These are phyloP conservation scores for Citrus glauca DNA, from an alignment of 345 rosid species.

Conservation along the genomic window DNA sequence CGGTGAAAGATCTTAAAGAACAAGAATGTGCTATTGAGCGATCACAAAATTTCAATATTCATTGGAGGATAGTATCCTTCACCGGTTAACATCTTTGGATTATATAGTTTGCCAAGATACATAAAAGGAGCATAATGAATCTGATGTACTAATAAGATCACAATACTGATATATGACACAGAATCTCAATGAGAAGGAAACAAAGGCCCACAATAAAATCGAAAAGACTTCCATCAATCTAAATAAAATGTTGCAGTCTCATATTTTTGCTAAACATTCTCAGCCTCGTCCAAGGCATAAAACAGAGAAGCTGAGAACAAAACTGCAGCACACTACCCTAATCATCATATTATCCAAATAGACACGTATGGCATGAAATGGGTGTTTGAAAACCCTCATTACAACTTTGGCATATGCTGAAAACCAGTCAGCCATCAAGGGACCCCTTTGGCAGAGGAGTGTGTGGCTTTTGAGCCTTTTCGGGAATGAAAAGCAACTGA, in stretches of 20 bases:
- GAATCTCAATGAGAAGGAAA: not conserved
- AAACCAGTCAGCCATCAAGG: not conserved
- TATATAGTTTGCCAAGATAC: not conserved
- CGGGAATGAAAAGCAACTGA: not conserved
- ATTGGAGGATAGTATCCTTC: not conserved
- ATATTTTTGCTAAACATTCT: not conserved
- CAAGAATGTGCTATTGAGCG: not conserved
- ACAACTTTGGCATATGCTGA: not conserved
- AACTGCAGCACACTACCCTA: not conserved
- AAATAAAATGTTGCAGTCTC: not conserved
- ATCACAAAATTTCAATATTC: not conserved
- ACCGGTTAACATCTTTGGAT: not conserved
- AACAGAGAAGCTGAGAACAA: slow-evolving; percentile 1
- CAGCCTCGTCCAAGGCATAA: not conserved
- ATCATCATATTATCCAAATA: not conserved
- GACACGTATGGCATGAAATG: not conserved
- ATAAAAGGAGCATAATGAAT: not conserved
- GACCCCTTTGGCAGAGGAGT: slow-evolving; percentile 7
- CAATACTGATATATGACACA: not conserved
- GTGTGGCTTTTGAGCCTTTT: not conserved
- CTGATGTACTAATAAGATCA: not conserved
- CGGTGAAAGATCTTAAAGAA: not conserved
- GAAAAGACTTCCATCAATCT: not conserved
- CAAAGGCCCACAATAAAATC: not conserved
- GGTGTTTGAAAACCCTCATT: not conserved